These are phyloP conservation scores for Didymella exigua DNA, from an alignment of 2,329 filamentous ascomycete species.

Conservation along the genomic window DNA sequence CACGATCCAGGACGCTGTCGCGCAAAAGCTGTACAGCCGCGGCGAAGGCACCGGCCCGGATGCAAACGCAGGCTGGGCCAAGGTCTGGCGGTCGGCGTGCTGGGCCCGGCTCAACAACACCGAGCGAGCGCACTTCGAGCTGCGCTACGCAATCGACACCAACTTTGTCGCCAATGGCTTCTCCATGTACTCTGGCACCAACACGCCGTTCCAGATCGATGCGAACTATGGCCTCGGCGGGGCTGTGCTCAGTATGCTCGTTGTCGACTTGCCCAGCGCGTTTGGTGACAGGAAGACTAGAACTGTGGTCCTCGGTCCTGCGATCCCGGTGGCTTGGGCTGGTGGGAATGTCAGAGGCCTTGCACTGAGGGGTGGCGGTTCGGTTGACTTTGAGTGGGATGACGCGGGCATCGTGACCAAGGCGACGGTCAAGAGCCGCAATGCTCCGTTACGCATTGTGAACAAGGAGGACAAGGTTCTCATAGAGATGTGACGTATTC, in stretches of 20 bases:
- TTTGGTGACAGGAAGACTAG: constrained; percentile 24
- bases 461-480: constrained; percentile 18
- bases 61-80: constrained; percentile 63
- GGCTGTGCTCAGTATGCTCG: constrained; percentile 58
- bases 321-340: constrained; percentile 55
- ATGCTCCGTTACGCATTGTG: constrained; percentile 11
- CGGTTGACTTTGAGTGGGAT: constrained; percentile 55
- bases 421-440: not conserved
- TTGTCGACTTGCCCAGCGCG: constrained; percentile 54
- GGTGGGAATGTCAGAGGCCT: constrained; percentile 54
- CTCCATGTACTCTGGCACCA: constrained; percentile 57
- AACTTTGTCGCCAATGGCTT: constrained; percentile 60
- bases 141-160: constrained; percentile 55
- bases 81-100: constrained; percentile 63
- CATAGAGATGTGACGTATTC: not conserved
- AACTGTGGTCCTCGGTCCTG: constrained; percentile 55
- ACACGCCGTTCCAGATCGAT: constrained; percentile 63
- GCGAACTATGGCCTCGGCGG: constrained; percentile 65
- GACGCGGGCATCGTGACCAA: constrained; percentile 44
- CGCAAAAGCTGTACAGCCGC: constrained; percentile 54
- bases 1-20: constrained; percentile 54
- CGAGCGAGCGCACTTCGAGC: constrained; percentile 54
- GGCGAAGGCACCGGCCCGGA: constrained; percentile 56
- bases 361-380: constrained; percentile 52
- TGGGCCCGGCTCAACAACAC: constrained; percentile 63